Base-by-base conservation (phyloP, 345 rosid species). In the Bruguiera parviflora region DNA sequence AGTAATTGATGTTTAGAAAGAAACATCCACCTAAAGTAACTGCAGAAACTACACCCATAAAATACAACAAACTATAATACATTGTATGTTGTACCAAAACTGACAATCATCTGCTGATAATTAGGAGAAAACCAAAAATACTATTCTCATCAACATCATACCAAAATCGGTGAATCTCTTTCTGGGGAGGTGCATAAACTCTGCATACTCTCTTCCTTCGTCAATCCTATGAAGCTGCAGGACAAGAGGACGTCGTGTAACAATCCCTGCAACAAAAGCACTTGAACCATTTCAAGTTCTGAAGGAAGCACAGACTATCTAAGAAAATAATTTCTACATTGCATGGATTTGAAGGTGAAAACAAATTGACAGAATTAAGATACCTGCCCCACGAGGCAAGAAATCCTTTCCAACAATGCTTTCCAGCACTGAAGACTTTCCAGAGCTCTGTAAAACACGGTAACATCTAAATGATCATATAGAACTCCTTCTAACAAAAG, bases 381-480 rank as follows among this genome's bases (percentile, higher is more conserved):
- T 82, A 94, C 96, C 98, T 46, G 98, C 84, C 18, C 98, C 98
- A 66, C 98, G 98, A 80, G 98, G 98, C 72, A 94, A 78, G 71
- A 94, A 91, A 67, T 91, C 98, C 78, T 94, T 94, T 37, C 98
- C 97, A 11, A 94, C 97, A 70, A 91, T 79, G 60, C 98, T 89
- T 78, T 94, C 98, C 69, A 91, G 83, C 72, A 94, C 97, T 9
- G 98, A 89, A 67, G 98, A 94, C 78, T 94, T 94, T 65, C 98
- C 98, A 53, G 98, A 91, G 78, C 98, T 94, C 98, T 94, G 76
- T 28, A 77, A 62, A 58, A 56, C 46, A 80, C 62, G 27, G 49
- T 3, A 71, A 57, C 64, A 16, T 19, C 43, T 51, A 15, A 28
- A 75, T 39, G 43, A 74, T 61, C 67, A 79, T 33, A 76, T 68